Evolutionary conservation across 2,329 filamentous ascomycete species (phyloP).

Genomic region (Teratosphaeria gauchensis): DNA sequence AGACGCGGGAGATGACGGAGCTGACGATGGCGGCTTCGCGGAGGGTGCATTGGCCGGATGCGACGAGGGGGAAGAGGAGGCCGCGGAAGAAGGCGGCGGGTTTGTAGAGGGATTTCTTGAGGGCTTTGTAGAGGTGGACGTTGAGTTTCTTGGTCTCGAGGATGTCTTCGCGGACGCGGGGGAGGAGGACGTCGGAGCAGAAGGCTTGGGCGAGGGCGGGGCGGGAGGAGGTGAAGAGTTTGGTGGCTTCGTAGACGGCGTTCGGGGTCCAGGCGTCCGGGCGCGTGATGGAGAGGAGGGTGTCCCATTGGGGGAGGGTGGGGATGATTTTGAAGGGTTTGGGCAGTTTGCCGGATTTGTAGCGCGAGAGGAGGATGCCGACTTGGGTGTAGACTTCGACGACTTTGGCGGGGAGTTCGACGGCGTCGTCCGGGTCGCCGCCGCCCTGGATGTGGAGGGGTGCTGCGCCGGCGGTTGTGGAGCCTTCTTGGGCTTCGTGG

Average conservation of each 20-base stretch:
- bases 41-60: constrained; percentile 77
- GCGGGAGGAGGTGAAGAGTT: constrained; percentile 81
- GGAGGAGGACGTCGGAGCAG: constrained; percentile 76
- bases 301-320: constrained; percentile 84
- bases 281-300: constrained; percentile 72
- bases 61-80: constrained; percentile 81
- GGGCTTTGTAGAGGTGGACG: constrained; percentile 83
- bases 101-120: constrained; percentile 91
- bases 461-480: constrained; percentile 42
- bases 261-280: constrained; percentile 73
- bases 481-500: constrained; percentile 62
- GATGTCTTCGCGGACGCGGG: constrained; percentile 88
- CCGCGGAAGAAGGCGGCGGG: constrained; percentile 96
- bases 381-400: constrained; percentile 92
- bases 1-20: constrained; percentile 73
- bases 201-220: constrained; percentile 74
- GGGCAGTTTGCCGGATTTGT: constrained; percentile 91
- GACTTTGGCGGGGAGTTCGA: constrained; percentile 81
- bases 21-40: constrained; percentile 88
- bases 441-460: constrained; percentile 45
- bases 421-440: constrained; percentile 61
- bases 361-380: constrained; percentile 78
- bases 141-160: constrained; percentile 91
- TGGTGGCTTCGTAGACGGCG: constrained; percentile 77
- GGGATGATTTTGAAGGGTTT: constrained; percentile 98